Conservation (phyloP, 2,329 filamentous ascomycete genomes). For the Chalaropsis thielavioides region DNA sequence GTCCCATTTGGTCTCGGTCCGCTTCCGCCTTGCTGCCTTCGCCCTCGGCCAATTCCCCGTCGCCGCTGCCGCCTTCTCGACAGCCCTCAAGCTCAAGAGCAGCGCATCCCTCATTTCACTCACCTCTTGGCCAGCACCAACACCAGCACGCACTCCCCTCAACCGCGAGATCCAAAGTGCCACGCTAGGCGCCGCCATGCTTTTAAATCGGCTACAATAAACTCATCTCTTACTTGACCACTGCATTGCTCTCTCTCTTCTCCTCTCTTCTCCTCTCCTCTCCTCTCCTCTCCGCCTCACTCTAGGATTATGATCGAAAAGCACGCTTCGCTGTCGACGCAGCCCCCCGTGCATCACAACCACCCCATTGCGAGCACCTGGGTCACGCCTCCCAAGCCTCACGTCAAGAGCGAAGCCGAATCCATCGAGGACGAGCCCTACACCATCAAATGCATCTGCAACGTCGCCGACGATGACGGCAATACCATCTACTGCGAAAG, state of each 20-base stretch:
- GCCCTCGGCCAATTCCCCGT: not conserved
- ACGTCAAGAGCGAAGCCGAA: slow-evolving; percentile 19
- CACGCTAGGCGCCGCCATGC: slow-evolving; percentile 42
- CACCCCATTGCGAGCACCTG: slow-evolving; percentile 29
- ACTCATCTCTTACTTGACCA: slow-evolving; percentile 27
- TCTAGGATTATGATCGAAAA: slow-evolving; percentile 51
- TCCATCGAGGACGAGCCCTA: slow-evolving; percentile 60
- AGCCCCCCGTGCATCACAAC: slow-evolving; percentile 42
- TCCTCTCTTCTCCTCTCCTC: slow-evolving; percentile 17
- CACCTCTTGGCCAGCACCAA: not conserved
- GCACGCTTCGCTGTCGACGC: slow-evolving; percentile 38
- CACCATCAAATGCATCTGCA: slow-evolving; percentile 96
- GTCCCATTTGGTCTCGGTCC: too few species aligned
- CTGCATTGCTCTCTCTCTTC: slow-evolving; percentile 19
- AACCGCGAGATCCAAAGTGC: not conserved
- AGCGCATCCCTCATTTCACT: not conserved
- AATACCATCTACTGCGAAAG: slow-evolving; percentile 92
- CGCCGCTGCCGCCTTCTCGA: not conserved
- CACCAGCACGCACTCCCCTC: not conserved
- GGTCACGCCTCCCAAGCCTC: slow-evolving; percentile 27
- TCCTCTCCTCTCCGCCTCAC: slow-evolving; percentile 23
- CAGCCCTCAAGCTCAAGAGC: not conserved
- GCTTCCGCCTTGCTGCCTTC: not conserved
- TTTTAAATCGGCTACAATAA: slow-evolving; percentile 39
- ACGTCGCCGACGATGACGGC: slow-evolving; percentile 86